These are phyloP conservation scores for Pythium vanterpoolii DNA, from an alignment of 352 stramenopile species.

Conservation along the genomic window DNA sequence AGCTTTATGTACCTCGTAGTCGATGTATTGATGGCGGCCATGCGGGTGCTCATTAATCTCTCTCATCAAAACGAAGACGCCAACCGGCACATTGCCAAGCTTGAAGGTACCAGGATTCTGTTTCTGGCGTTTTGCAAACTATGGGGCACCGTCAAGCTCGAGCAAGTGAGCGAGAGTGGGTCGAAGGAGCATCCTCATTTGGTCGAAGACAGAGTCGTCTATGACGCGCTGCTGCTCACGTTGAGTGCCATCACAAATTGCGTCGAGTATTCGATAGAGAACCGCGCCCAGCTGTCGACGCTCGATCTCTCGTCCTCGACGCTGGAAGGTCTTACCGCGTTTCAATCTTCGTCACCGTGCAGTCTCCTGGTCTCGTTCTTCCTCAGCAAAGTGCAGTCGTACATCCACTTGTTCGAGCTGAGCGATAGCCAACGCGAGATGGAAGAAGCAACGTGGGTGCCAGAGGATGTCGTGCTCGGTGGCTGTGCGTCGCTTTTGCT, in stretches of 20 bases:
- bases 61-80: constrained; percentile 66
- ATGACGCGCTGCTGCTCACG: constrained; percentile 54
- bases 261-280: constrained; percentile 55
- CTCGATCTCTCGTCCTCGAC: constrained; percentile 7
- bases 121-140: constrained; percentile 43
- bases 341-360: constrained; percentile 24
- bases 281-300: constrained; percentile 38
- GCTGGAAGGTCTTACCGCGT: constrained; percentile 9
- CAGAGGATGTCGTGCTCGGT: constrained; percentile 74
- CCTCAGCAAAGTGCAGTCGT: constrained; percentile 48
- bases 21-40: constrained; percentile 40
- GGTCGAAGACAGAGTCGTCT: constrained; percentile 45
- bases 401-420: constrained; percentile 41
- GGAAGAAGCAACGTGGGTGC: constrained; percentile 40
- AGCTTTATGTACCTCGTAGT: constrained; percentile 30
- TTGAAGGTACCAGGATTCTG: constrained; percentile 41
- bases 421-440: constrained; percentile 23
- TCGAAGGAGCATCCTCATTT: neutral
- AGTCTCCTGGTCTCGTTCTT: constrained; percentile 54
- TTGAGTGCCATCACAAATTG: constrained; percentile 74
- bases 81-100: constrained; percentile 31
- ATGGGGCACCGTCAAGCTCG: constrained; percentile 15
- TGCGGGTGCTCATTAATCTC: constrained; percentile 77
- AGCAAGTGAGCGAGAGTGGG: neutral
- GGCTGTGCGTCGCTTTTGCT: constrained; percentile 65